These are phyloP conservation scores for Helianthus tuberosus DNA, from an alignment of 129 eudicot genomes.

Conservation along the genomic window DNA sequence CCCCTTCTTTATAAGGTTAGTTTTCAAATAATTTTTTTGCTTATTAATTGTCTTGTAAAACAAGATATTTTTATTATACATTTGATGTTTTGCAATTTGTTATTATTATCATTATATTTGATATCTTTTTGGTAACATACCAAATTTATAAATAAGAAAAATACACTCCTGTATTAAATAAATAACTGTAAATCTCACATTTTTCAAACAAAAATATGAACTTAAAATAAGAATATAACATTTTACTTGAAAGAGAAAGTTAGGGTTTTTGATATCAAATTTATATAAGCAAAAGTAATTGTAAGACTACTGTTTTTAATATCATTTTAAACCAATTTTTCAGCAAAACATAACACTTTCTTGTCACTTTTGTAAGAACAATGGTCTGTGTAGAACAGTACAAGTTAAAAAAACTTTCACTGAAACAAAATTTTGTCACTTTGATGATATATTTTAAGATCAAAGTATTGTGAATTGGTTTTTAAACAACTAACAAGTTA, in stretches of 20 bases:
- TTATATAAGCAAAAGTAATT: not conserved
- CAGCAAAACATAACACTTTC: not conserved
- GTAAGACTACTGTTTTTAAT: not conserved
- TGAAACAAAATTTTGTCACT: not conserved
- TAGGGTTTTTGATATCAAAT: not conserved
- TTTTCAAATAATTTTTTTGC: conserved; percentile 27
- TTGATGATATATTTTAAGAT: not conserved
- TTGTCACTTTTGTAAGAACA: not conserved
- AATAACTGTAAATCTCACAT: not conserved
- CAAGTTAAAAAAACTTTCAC: not conserved
- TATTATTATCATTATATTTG: not conserved
- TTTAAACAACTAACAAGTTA: not conserved
- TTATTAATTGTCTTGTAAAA: conserved; percentile 14
- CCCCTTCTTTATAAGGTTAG: conserved; percentile 41
- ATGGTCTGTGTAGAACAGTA: not conserved
- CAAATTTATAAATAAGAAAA: not conserved
- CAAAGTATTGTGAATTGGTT: not conserved
- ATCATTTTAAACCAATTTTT: conserved; percentile 4
- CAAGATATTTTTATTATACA: not conserved
- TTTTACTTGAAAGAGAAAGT: not conserved
- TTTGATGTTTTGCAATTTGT: too few relatives aligned
- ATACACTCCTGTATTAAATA: not conserved
- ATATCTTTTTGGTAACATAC: not conserved
- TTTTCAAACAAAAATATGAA: not conserved
- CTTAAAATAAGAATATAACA: not conserved